Conservation (phyloP, 345 rosid species). For the Populus tremula region DNA sequence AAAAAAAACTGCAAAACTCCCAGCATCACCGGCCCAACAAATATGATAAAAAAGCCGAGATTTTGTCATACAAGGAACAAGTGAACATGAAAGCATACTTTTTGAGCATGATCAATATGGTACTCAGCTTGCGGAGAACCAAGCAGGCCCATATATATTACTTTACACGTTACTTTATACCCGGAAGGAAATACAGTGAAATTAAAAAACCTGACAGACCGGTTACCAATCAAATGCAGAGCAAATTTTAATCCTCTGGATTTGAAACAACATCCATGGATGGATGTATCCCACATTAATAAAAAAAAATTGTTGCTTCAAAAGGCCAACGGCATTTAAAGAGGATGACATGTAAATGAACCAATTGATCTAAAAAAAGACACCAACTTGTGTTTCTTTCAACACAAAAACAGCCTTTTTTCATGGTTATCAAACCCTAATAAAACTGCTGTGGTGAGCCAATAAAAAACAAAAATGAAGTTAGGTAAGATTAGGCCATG, state of each 20-base stretch:
- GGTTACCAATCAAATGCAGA: background rate
- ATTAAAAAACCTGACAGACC: background rate
- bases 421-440: conserved; percentile 7
- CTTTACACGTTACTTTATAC: background rate
- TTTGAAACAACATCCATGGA: background rate
- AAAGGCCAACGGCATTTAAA: background rate
- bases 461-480: background rate
- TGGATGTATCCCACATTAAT: background rate
- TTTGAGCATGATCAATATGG: background rate
- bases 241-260: background rate
- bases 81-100: background rate
- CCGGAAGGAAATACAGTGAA: background rate
- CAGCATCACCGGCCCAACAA: background rate
- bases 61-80: background rate
- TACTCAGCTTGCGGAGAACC: background rate
- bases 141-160: background rate
- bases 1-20: background rate
- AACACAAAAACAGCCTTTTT: background rate
- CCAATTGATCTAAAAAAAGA: background rate
- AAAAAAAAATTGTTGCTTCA: background rate
- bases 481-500: conserved; percentile 4
- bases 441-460: background rate
- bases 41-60: background rate
- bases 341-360: background rate
- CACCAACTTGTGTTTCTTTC: background rate